Evolutionary conservation across 306 rosid genomes (phyloP), one percentile per base, ranked within the genome.

Genomic region (Mimosa pudica): DNA sequence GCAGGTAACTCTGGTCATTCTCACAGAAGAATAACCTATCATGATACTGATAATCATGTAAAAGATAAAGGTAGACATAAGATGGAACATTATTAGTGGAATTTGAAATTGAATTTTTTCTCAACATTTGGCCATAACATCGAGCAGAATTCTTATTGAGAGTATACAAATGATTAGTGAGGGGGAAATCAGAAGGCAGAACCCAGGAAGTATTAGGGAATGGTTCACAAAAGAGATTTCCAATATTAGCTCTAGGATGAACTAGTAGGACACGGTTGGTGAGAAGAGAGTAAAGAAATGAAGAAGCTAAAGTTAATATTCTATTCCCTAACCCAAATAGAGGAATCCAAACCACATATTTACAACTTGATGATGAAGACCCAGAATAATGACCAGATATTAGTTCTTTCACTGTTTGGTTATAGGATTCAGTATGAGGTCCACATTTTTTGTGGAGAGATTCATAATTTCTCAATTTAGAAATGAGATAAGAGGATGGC

Each of bases 21-120:
- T 87, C 89, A 57, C 96, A 91, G 77, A 91, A 91, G 91, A 91
- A 89, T 82, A 91, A 91, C 85, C 87, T 91, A 83, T 91, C 93
- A 17, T 86, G 87, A 73, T 89, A 80, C 38, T 87, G 85, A 74
- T 91, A 91, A 80, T 89, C 90, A 38, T 38, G 96, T 71, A 32
- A 86, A 47, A 91, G 82, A 84, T 91, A 91, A 68, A 91, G 90
- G 82, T 89, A 91, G 65, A 89, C 82, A 84, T 35, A 86, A 79
- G 93, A 65, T 35, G 84, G 80, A 62, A 45, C 42, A 44, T 8
- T 38, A 5, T 38, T 5, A 38, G 18, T 51, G 18, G 71, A 79
- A 83, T 79, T 86, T 24, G 79, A 2, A 24, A 58, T 8, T 8
- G 79, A 77, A 17, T 79, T 83, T 13, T 81, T 61, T 81, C 85